Evolutionary conservation across 2,329 filamentous ascomycete species (phyloP).

Genomic region (Ilyonectria sp.): DNA sequence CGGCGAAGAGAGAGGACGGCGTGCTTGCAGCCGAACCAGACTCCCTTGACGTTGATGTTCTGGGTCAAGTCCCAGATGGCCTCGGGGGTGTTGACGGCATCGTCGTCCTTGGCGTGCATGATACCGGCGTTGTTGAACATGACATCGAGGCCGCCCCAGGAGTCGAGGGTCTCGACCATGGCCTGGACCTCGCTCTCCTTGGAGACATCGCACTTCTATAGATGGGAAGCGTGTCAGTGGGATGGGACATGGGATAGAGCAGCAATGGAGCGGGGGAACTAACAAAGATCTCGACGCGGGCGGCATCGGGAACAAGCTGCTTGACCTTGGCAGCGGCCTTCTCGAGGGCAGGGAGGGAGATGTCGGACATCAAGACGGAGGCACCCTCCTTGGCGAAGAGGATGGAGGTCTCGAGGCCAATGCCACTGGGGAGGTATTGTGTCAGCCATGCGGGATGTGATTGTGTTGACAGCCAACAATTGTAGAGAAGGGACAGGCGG

Average conservation of each 20-base stretch:
- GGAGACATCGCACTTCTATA: conserved; percentile 79
- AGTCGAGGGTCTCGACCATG: conserved; percentile 81
- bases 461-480: neutral
- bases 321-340: conserved; percentile 83
- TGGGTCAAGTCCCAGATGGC: conserved; percentile 96
- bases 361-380: conserved; percentile 87
- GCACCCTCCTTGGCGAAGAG: conserved; percentile 93
- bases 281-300: conserved; percentile 73
- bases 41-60: conserved; percentile 96
- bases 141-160: conserved; percentile 90
- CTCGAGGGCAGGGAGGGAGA: conserved; percentile 83
- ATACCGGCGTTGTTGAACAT: conserved; percentile 99
- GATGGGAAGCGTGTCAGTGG: conserved; percentile 10
- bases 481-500: neutral
- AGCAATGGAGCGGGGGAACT: conserved; percentile 29
- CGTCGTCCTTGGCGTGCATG: conserved; percentile 88
- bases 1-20: conserved; percentile 86
- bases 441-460: conserved; percentile 25
- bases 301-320: conserved; percentile 75
- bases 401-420: conserved; percentile 92
- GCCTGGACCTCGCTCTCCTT: conserved; percentile 85
- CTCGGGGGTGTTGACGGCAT: conserved; percentile 88
- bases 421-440: conserved; percentile 72
- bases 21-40: conserved; percentile 97
- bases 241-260: neutral